Base-by-base conservation (phyloP, 2,329 filamentous ascomycete genomes). In the Alternaria viburni region DNA sequence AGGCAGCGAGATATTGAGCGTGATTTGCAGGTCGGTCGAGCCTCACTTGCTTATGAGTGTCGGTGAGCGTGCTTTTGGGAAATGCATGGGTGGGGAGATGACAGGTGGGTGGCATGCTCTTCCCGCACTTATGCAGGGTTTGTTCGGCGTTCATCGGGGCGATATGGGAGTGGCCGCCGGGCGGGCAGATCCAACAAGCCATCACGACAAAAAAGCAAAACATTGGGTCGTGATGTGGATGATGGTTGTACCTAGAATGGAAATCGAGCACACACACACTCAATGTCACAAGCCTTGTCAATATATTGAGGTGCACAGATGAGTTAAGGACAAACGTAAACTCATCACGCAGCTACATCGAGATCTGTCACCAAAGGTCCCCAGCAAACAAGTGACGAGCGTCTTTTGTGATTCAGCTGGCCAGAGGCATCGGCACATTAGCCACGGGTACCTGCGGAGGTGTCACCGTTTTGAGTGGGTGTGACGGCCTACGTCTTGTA, bases 61-160 rank as follows among this genome's bases (percentile, higher is more conserved):
- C 52, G 36, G 52, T 55, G 21, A 51, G 44, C 44, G 19, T 23
- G 19, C 19, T 46, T 23, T 46, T 46, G 44, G 19, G 12, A 46
- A 12, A 46, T 46, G 4, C 19, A 8, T 50, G 26, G 25, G 46
- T 50, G 11, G 47, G 26, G 25, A 54, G 51, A 41, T 13, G 52
- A 13, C 32, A 55, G 47, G 63, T 46, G 44, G 12, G 19, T 46
- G 12, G 8, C 28, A 28, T 61, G 26, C 25, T 28, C 54, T 55
- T 19, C 45, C 47, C 55, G 63, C 63, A 46, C 61, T 66, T 65
- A 68, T 68, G 66, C 66, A 68, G 61, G 61, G 61, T 62, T 57
- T 43, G 19, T 55, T 26, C 30, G 55, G 30, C 25, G 17, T 55
- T 45, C 23, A 21, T 32, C 52, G 52, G 52, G 21, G 23, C 41